These are phyloP conservation scores for Mycena rebaudengoi DNA, from an alignment of 768 basidiomycete genomes.

Conservation along the genomic window DNA sequence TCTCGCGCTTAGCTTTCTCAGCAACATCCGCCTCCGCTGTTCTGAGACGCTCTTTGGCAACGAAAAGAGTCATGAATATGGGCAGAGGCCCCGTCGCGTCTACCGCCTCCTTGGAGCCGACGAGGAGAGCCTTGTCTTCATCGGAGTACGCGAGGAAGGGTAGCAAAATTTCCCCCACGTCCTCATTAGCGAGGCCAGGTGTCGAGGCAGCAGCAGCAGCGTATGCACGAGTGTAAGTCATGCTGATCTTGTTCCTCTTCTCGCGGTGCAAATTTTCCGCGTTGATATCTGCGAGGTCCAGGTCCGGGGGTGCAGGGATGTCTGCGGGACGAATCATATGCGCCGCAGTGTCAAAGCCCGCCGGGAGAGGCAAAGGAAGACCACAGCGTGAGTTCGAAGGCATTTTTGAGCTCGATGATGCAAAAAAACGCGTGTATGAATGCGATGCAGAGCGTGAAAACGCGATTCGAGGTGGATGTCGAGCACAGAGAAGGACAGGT, in stretches of 20 bases:
- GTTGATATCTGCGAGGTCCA: not conserved
- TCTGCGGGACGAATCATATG: not conserved
- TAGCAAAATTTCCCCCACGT: not conserved
- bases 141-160: not conserved
- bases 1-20: not conserved
- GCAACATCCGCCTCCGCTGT: not conserved
- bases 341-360: conserved; percentile 3
- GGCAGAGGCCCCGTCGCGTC: not conserved
- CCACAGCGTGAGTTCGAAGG: no score
- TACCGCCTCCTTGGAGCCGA: conserved; percentile 8
- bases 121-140: conserved; percentile 1
- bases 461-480: no score
- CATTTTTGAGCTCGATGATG: not conserved
- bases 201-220: not conserved
- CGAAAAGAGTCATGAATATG: not conserved
- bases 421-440: not conserved
- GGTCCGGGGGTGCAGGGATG: not conserved
- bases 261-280: not conserved
- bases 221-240: not conserved
- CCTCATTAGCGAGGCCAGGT: not conserved
- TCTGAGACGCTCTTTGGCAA: not conserved
- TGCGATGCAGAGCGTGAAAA: no score
- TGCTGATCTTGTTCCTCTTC: not conserved
- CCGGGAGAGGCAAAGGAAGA: not conserved
- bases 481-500: no score